A percentile compares a stretch with the other conserved stretches of the same genome.
phyloP scores from a whole-genome alignment of 192 early-diverging fungal genomes.

The Umbelopsis sp. region DNA sequence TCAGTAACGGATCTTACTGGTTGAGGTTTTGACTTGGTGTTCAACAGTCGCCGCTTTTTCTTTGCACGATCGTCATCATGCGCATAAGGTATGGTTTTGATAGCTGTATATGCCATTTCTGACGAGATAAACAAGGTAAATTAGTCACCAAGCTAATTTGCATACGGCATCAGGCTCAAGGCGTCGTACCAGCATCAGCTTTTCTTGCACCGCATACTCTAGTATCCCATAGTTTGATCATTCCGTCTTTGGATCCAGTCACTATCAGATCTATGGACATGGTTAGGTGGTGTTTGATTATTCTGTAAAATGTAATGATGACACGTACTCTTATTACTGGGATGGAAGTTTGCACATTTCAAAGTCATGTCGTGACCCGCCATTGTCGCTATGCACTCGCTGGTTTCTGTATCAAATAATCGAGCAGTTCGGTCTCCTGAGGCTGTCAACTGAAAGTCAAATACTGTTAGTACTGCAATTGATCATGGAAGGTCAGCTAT shows the following conservation, averaged over 20 bases:
- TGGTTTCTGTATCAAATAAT: conserved; percentile 77
- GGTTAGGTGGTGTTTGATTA: background rate
- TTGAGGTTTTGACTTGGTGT: background rate
- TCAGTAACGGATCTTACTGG: background rate
- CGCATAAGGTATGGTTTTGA: conserved; percentile 48
- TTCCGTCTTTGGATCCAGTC: conserved; percentile 24
- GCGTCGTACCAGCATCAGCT: conserved; percentile 9
- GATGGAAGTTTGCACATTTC: conserved; percentile 67
- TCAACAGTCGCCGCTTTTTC: conserved; percentile 1
- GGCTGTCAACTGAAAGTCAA: conserved; percentile 58
- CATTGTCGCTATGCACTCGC: conserved; percentile 56
- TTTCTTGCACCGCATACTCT: conserved; percentile 18
- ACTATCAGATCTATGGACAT: conserved; percentile 29
- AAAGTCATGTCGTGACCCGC: conserved; percentile 71
- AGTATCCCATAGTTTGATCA: conserved; percentile 36
- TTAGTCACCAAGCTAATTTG: background rate
- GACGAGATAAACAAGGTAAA: background rate
- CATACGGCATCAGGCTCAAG: background rate
- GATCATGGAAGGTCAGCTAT: background rate
- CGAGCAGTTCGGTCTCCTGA: conserved; percentile 75
- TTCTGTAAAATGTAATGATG: background rate
- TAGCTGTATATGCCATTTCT: conserved; percentile 41
- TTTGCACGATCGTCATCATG: conserved; percentile 30
- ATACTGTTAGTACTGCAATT: background rate
- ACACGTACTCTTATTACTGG: conserved; percentile 58